phyloP scores from a whole-genome alignment of 305 asterid genomes.

The Coffea humblotiana region DNA sequence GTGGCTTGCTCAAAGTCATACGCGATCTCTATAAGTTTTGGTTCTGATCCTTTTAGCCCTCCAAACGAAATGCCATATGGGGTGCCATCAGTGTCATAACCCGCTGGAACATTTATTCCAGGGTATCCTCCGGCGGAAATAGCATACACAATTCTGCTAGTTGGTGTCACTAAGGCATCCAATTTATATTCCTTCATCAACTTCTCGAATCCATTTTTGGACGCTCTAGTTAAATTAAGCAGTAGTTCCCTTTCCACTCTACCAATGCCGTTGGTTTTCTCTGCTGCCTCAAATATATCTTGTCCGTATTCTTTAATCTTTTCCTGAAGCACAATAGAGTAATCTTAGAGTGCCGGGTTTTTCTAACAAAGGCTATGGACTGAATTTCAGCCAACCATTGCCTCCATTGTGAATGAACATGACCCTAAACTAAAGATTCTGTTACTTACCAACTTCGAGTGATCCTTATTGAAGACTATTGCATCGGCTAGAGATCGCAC shows the following conservation, averaged over 20 bases:
- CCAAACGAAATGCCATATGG: too few species aligned
- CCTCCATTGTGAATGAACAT: too few species aligned
- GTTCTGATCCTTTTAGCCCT: too few species aligned
- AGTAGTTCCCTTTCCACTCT: constrained; percentile 39
- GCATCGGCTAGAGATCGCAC: constrained; percentile 43
- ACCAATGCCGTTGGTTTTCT: constrained; percentile 50
- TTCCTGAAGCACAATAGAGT: constrained; percentile 37
- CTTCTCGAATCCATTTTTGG: constrained; percentile 45
- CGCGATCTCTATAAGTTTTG: too few species aligned
- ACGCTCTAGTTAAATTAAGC: constrained; percentile 33
- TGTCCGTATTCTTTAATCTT: constrained; percentile 49
- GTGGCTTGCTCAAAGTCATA: too few species aligned
- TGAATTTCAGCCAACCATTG: too few species aligned
- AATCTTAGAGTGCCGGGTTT: not conserved
- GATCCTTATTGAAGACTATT: constrained; percentile 44
- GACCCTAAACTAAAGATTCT: not conserved
- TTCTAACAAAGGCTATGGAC: not conserved
- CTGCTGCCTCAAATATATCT: not conserved
- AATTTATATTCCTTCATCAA: constrained; percentile 45
- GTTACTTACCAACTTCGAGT: constrained; percentile 30
- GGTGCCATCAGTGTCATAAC: too few species aligned
- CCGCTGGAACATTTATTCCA: too few species aligned
- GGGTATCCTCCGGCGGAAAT: too few species aligned
- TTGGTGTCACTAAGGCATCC: constrained; percentile 35
- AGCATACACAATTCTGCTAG: too few species aligned